Evolutionary conservation across 805 yeast genomes (phyloP).

Genomic region (Schwanniomyces sp.): DNA sequence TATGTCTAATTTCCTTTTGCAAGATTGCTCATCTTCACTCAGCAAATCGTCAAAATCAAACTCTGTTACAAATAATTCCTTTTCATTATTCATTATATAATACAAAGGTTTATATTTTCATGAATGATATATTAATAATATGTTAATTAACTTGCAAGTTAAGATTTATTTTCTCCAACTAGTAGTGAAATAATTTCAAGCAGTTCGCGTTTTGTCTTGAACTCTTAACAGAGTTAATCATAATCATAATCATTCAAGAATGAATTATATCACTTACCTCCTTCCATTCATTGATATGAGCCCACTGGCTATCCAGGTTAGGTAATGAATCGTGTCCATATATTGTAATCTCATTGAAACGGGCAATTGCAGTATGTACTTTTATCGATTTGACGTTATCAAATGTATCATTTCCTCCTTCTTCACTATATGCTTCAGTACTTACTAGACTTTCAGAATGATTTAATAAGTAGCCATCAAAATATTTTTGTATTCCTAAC

Average conservation of each 20-base stretch:
- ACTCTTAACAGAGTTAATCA: too few relatives aligned
- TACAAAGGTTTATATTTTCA: neutral
- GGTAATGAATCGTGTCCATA: conserved; percentile 33
- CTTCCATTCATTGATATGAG: conserved; percentile 27
- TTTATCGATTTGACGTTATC: conserved; percentile 18
- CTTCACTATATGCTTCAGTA: conserved; percentile 3
- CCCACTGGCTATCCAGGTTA: conserved; percentile 22
- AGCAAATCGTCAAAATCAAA: conserved; percentile 1
- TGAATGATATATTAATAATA: too few relatives aligned
- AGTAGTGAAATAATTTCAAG: too few relatives aligned
- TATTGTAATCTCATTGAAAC: conserved; percentile 18
- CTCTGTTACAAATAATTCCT: conserved; percentile 1
- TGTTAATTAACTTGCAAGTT: too few relatives aligned
- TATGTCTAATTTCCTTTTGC: neutral
- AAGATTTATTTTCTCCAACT: neutral
- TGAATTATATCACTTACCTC: conserved; percentile 26
- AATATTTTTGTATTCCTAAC: conserved; percentile 13
- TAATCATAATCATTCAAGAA: conserved; percentile 6
- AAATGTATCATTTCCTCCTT: conserved; percentile 5
- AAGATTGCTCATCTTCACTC: neutral
- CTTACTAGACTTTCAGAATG: conserved; percentile 20
- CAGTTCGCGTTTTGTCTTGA: neutral
- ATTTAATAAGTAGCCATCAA: conserved; percentile 26
- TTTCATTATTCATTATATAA: neutral
- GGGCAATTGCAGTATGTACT: conserved; percentile 20